phyloP scores from a whole-genome alignment of 2,329 filamentous ascomycete genomes.

The Botrytis sinoallii region DNA sequence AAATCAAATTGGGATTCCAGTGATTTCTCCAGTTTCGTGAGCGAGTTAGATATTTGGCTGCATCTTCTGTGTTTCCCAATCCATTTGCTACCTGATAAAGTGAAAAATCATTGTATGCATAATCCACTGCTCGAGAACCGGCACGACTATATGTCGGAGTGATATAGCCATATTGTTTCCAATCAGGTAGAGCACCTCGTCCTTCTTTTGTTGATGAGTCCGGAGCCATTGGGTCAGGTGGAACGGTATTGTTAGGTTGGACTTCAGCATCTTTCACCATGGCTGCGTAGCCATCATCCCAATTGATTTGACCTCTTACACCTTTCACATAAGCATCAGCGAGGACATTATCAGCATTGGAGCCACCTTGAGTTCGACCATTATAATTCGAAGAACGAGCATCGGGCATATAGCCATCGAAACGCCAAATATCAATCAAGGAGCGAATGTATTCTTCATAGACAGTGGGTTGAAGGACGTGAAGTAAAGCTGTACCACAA shows the following conservation, averaged over 20 bases:
- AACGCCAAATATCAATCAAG: constrained; percentile 64
- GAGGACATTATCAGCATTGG: constrained; percentile 68
- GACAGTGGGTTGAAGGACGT: constrained; percentile 59
- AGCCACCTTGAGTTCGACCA: constrained; percentile 66
- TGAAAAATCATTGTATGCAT: constrained; percentile 65
- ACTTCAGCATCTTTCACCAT: constrained; percentile 67
- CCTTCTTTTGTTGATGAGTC: constrained; percentile 66
- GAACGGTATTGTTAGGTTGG: constrained; percentile 56
- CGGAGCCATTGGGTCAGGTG: constrained; percentile 49
- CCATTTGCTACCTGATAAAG: constrained; percentile 57
- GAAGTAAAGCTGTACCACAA: constrained; percentile 61
- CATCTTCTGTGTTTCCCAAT: constrained; percentile 38
- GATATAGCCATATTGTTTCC: constrained; percentile 63
- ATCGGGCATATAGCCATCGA: constrained; percentile 63
- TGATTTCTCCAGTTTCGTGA: constrained; percentile 69
- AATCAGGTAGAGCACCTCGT: constrained; percentile 66
- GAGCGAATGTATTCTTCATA: constrained; percentile 66
- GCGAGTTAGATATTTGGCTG: constrained; percentile 18
- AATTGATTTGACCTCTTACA: constrained; percentile 57
- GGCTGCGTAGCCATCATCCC: constrained; percentile 59
- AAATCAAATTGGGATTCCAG: constrained; percentile 59
- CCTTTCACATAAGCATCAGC: constrained; percentile 71
- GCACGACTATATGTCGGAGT: constrained; percentile 59
- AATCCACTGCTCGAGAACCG: constrained; percentile 64
- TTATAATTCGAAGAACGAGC: constrained; percentile 67